Evolutionary conservation across 352 stramenopile species (phyloP).

Genomic region (Globisporangium solare): DNA sequence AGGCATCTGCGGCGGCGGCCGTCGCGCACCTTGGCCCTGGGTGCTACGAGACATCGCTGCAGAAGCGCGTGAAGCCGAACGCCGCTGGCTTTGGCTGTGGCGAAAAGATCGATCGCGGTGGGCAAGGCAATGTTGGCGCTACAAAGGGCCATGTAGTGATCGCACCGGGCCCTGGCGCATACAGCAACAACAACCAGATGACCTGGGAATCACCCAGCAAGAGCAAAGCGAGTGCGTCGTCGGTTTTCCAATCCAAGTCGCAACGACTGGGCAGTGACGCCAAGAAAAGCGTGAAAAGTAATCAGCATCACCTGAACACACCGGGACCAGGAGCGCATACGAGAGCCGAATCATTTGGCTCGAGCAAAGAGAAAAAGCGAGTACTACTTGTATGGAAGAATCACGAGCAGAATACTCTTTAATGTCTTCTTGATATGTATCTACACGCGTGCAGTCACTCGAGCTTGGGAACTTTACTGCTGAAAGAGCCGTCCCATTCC

Average conservation of each 20-base stretch:
- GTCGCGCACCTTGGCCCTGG: constrained; percentile 45
- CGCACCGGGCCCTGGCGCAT: constrained; percentile 54
- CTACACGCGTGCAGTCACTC: constrained; percentile 15
- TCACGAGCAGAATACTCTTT: no score
- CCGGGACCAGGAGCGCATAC: constrained; percentile 58
- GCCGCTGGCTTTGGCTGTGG: constrained; percentile 51
- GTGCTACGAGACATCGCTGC: constrained; percentile 49
- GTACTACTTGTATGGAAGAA: background rate
- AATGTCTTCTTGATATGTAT: background rate
- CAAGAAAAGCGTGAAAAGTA: constrained; percentile 19
- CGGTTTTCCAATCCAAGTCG: constrained; percentile 48
- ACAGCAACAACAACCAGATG: constrained; percentile 33
- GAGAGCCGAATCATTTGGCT: constrained; percentile 42
- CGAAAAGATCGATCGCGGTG: constrained; percentile 40
- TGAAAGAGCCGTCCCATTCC: constrained; percentile 25
- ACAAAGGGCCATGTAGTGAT: constrained; percentile 28
- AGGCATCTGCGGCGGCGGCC: constrained; percentile 14
- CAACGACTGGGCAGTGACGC: constrained; percentile 19
- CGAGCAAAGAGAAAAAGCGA: constrained; percentile 34
- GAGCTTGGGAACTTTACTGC: constrained; percentile 22
- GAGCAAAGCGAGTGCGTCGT: constrained; percentile 37
- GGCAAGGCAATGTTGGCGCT: constrained; percentile 13
- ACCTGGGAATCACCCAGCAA: constrained; percentile 57
- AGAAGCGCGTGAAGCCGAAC: constrained; percentile 40
- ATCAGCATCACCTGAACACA: constrained; percentile 21